phyloP scores from a whole-genome alignment of 768 basidiomycete species.

The Tephrocybe sp. region DNA sequence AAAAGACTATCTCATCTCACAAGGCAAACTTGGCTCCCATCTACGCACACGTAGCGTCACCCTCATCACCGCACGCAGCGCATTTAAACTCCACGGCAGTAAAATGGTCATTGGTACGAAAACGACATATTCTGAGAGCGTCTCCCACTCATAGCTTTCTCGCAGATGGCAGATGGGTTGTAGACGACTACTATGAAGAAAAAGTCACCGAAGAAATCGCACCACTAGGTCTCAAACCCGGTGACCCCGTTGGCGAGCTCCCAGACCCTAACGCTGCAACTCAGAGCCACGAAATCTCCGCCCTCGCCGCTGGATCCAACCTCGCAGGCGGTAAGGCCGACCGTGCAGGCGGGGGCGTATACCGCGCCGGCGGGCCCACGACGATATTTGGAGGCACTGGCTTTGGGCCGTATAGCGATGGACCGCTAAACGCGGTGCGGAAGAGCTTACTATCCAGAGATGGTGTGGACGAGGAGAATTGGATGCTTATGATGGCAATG shows the following conservation, averaged over 20 bases:
- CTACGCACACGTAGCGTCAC: constrained; percentile 91
- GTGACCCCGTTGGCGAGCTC: constrained; percentile 80
- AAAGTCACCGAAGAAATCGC: constrained; percentile 74
- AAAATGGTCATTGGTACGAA: constrained; percentile 81
- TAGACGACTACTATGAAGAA: constrained; percentile 95
- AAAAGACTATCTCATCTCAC: constrained; percentile 88
- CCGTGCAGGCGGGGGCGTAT: constrained; percentile 60
- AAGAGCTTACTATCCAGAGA: constrained; percentile 77
- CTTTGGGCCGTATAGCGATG: constrained; percentile 86
- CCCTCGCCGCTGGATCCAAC: constrained; percentile 33
- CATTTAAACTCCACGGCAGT: constrained; percentile 91
- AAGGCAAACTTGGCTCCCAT: constrained; percentile 85
- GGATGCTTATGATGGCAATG: constrained; percentile 82
- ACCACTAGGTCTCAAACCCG: constrained; percentile 78
- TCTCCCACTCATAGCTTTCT: neutral
- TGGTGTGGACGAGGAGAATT: constrained; percentile 85
- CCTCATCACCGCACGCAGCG: constrained; percentile 87
- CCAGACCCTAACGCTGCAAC: constrained; percentile 65
- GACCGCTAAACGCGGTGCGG: constrained; percentile 79
- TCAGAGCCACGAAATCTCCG: constrained; percentile 41
- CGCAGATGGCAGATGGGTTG: constrained; percentile 86
- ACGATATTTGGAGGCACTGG: constrained; percentile 87
- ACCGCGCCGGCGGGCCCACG: constrained; percentile 89
- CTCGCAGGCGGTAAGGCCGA: constrained; percentile 37
- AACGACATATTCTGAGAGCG: neutral